Evolutionary conservation across 345 rosid genomes (phyloP).

Genomic region (Salix viminalis): DNA sequence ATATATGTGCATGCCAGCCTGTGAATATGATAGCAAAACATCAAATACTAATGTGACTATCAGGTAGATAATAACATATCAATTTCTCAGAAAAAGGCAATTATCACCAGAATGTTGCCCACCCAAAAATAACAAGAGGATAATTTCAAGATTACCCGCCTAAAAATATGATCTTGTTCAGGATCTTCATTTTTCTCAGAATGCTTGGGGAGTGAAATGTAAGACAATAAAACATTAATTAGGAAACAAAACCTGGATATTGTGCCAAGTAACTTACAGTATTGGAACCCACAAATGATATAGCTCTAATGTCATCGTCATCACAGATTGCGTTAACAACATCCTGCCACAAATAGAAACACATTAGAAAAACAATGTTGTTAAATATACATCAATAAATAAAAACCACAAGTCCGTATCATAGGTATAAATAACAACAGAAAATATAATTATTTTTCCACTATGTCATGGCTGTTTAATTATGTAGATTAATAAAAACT

Average conservation of each 20-base stretch:
- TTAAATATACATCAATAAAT: background rate
- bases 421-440: background rate
- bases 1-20: conserved; percentile 99
- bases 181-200: background rate
- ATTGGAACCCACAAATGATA: conserved; percentile 95
- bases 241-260: background rate
- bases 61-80: background rate
- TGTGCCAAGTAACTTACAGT: conserved; percentile 47
- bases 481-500: background rate
- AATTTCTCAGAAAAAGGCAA: background rate
- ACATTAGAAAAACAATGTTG: conserved; percentile 1
- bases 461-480: background rate
- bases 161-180: background rate
- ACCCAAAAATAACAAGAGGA: background rate
- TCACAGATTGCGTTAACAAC: conserved; percentile 94
- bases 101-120: background rate
- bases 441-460: too few species aligned
- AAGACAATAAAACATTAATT: background rate
- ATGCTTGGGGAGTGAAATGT: background rate
- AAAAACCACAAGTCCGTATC: background rate
- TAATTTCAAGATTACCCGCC: background rate
- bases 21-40: conserved; percentile 15
- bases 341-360: conserved; percentile 47
- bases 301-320: conserved; percentile 66
- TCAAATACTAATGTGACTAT: conserved; percentile 9